These are phyloP conservation scores for Pluteus cervinus DNA, from an alignment of 768 basidiomycete genomes.

Conservation along the genomic window DNA sequence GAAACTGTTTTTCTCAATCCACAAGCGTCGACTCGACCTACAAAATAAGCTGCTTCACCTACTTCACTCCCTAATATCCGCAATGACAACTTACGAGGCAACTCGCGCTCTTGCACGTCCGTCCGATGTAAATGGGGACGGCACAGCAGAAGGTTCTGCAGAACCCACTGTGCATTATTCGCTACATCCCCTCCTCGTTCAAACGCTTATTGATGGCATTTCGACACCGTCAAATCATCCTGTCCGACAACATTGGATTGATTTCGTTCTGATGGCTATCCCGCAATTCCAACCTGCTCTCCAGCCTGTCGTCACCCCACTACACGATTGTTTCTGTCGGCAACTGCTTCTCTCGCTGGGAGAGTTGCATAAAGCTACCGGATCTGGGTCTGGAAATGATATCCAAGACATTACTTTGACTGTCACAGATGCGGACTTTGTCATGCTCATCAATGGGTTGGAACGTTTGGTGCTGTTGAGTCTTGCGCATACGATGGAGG, in stretches of 20 bases:
- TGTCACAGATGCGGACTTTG: constrained; percentile 75
- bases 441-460: constrained; percentile 77
- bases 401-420: constrained; percentile 37
- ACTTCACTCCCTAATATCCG: constrained; percentile 79
- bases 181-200: constrained; percentile 68
- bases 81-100: constrained; percentile 38
- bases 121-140: constrained; percentile 24
- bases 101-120: constrained; percentile 14
- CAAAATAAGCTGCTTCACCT: constrained; percentile 94
- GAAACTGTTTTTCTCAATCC: constrained; percentile 72
- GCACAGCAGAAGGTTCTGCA: constrained; percentile 23
- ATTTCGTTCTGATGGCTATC: constrained; percentile 89
- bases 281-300: constrained; percentile 77
- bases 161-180: constrained; percentile 36
- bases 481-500: constrained; percentile 51
- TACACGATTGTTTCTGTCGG: constrained; percentile 74
- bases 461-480: constrained; percentile 79
- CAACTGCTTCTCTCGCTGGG: constrained; percentile 55
- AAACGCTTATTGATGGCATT: constrained; percentile 79
- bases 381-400: constrained; percentile 26
- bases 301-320: constrained; percentile 59
- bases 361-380: constrained; percentile 46
- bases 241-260: constrained; percentile 92
- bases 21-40: constrained; percentile 65
- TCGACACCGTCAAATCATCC: constrained; percentile 62